Evolutionary conservation across 2,329 filamentous ascomycete species (phyloP).

Genomic region (Arthrocladium fulminans): DNA sequence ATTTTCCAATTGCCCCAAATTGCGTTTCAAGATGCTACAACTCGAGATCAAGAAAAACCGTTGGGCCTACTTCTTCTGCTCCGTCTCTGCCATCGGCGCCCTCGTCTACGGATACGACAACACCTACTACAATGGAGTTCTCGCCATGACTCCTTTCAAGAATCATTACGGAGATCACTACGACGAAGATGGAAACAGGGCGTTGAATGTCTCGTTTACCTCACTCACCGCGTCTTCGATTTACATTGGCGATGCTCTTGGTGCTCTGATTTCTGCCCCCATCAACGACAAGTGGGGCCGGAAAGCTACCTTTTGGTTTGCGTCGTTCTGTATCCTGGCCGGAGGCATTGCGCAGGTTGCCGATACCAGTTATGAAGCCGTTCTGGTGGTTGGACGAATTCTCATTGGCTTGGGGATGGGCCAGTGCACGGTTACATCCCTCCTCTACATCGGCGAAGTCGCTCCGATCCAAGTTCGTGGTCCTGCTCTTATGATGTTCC

Average conservation of each 20-base stretch:
- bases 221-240: constrained; percentile 32
- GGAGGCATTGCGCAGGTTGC: constrained; percentile 26
- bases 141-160: constrained; percentile 23
- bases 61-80: constrained; percentile 24
- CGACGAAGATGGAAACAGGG: constrained; percentile 17
- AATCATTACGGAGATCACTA: constrained; percentile 23
- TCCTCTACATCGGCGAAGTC: constrained; percentile 29
- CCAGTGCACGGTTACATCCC: constrained; percentile 27
- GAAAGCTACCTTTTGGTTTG: constrained; percentile 29
- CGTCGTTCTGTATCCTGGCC: constrained; percentile 28
- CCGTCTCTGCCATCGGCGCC: constrained; percentile 24
- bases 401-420: constrained; percentile 27
- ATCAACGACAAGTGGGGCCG: constrained; percentile 32
- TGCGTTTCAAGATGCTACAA: constrained; percentile 11
- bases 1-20: no score
- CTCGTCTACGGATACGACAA: constrained; percentile 26
- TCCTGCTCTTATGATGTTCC: constrained; percentile 26
- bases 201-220: constrained; percentile 23
- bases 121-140: constrained; percentile 27
- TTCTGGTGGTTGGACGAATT: constrained; percentile 26
- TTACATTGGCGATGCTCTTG: constrained; percentile 33
- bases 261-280: constrained; percentile 29
- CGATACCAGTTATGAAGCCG: constrained; percentile 15
- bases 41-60: constrained; percentile 20
- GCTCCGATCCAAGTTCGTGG: constrained; percentile 24